phyloP scores from a whole-genome alignment of 768 basidiomycete genomes.

The Boletus barrowsii region DNA sequence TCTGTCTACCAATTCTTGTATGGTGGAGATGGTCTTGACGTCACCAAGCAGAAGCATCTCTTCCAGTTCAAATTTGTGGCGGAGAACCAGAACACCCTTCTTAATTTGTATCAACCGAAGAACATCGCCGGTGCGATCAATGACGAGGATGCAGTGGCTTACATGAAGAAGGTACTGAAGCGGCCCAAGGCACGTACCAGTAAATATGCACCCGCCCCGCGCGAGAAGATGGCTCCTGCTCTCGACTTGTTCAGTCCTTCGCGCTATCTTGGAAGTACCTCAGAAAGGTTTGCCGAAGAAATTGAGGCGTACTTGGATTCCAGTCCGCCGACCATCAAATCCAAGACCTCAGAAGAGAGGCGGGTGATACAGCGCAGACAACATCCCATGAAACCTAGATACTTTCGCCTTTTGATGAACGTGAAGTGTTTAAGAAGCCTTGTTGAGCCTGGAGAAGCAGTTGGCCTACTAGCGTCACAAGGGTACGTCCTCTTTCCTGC shows the following conservation, averaged over 20 bases:
- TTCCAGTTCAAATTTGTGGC: slow-evolving; percentile 92
- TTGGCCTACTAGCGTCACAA: slow-evolving; percentile 94
- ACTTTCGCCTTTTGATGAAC: slow-evolving; percentile 84
- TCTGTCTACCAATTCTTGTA: slow-evolving; percentile 96
- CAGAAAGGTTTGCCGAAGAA: slow-evolving; percentile 83
- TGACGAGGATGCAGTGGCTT: slow-evolving; percentile 58
- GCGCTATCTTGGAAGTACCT: slow-evolving; percentile 82
- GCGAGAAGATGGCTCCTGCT: slow-evolving; percentile 65
- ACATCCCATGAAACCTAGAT: slow-evolving; percentile 43
- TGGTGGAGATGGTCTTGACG: slow-evolving; percentile 94
- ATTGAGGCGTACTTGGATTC: slow-evolving; percentile 75
- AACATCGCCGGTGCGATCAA: slow-evolving; percentile 58
- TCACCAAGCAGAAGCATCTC: slow-evolving; percentile 95
- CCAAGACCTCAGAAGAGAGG: slow-evolving; percentile 38
- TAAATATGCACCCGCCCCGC: slow-evolving; percentile 44
- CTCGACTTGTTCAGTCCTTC: slow-evolving; percentile 76
- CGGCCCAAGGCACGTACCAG: slow-evolving; percentile 47
- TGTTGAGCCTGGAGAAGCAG: slow-evolving; percentile 98
- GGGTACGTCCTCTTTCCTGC: slow-evolving; percentile 53
- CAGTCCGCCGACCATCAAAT: slow-evolving; percentile 58
- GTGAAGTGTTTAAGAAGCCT: slow-evolving; percentile 91
- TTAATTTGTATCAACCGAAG: slow-evolving; percentile 66
- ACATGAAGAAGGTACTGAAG: slow-evolving; percentile 93
- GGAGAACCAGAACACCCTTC: slow-evolving; percentile 76
- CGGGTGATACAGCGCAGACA: slow-evolving; percentile 44